Evolutionary conservation across 306 rosid species (phyloP).

Genomic region (Quercus parvula): DNA sequence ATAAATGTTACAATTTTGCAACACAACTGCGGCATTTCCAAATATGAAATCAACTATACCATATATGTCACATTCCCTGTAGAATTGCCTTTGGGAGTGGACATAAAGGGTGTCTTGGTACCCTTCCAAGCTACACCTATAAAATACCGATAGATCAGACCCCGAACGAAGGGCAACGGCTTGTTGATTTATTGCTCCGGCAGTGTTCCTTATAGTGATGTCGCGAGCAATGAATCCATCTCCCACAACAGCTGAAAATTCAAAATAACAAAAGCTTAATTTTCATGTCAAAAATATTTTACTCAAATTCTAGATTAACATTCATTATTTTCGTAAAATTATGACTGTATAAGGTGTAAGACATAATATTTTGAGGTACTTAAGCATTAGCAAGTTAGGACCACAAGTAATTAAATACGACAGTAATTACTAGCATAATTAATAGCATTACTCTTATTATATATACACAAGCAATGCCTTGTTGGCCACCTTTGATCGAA

Average conservation of each 20-base stretch:
- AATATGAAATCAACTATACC: constrained; percentile 87
- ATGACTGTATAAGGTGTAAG: too few relatives aligned
- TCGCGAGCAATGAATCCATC: constrained; percentile 73
- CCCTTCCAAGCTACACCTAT: constrained; percentile 70
- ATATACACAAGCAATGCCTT: too few relatives aligned
- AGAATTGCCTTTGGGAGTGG: constrained; percentile 68
- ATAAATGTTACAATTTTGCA: constrained; percentile 63
- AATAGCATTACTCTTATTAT: too few relatives aligned
- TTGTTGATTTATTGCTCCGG: constrained; percentile 72
- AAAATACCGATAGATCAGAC: constrained; percentile 74
- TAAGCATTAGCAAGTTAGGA: too few relatives aligned
- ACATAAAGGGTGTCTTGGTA: constrained; percentile 80
- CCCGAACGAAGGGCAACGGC: constrained; percentile 91
- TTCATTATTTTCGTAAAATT: too few relatives aligned
- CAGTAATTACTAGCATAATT: too few relatives aligned
- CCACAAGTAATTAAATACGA: too few relatives aligned
- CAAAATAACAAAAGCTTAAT: neutral
- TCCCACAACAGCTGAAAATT: constrained; percentile 56
- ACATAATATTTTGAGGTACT: too few relatives aligned
- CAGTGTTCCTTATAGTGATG: constrained; percentile 82
- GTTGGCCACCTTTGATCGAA: too few relatives aligned
- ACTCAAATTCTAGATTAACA: too few relatives aligned
- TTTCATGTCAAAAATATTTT: too few relatives aligned
- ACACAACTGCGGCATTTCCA: constrained; percentile 77
- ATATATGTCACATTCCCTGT: constrained; percentile 66